These are phyloP conservation scores for Hyaloscypha hepaticicola DNA, from an alignment of 495 filamentous ascomycete genomes.

Conservation along the genomic window DNA sequence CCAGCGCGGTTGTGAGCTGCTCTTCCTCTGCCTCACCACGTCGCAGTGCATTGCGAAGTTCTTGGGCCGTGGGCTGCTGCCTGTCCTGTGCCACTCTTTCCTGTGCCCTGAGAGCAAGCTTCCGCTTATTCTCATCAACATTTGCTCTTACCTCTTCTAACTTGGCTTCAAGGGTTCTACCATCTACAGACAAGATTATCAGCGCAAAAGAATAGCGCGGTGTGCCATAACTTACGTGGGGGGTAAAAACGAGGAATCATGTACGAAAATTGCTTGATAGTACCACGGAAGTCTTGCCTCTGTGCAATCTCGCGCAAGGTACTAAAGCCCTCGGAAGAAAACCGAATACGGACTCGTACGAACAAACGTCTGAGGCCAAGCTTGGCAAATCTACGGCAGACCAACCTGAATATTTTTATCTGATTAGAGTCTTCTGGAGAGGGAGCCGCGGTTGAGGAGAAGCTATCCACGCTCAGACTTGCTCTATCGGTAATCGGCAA, in stretches of 20 bases:
- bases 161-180: conserved; percentile 1
- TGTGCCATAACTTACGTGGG: conserved; percentile 36
- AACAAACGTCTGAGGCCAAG: conserved; percentile 62
- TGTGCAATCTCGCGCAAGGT: conserved; percentile 51
- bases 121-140: neutral
- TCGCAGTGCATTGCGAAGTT: conserved; percentile 6
- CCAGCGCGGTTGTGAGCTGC: conserved; percentile 33
- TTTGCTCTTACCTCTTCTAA: conserved; percentile 6
- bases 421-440: conserved; percentile 31
- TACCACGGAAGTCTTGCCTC: conserved; percentile 51
- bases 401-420: conserved; percentile 40
- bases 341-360: conserved; percentile 57
- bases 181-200: conserved; percentile 4
- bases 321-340: conserved; percentile 56
- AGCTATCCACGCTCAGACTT: conserved; percentile 56
- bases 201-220: neutral
- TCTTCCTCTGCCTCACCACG: conserved; percentile 32
- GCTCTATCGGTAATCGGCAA: conserved; percentile 48
- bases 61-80: neutral
- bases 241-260: conserved; percentile 69
- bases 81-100: conserved; percentile 1
- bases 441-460: conserved; percentile 45
- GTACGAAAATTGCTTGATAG: conserved; percentile 69
- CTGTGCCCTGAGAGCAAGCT: neutral
- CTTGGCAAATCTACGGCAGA: conserved; percentile 61